Evolutionary conservation across 257 asterid genomes (phyloP).

Genomic region (Marsdenia floribunda): DNA sequence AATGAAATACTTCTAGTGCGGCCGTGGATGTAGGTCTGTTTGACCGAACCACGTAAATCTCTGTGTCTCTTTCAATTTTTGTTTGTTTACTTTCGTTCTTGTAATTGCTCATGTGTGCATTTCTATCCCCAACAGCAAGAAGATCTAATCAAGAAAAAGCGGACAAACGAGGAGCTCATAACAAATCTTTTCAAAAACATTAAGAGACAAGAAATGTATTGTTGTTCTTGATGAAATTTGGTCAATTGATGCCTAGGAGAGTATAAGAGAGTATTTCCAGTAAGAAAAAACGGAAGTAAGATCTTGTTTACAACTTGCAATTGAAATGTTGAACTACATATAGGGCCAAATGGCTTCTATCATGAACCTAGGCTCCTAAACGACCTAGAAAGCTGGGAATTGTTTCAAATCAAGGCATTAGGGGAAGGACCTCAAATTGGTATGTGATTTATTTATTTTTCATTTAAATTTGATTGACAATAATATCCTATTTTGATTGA

Average conservation of each 20-base stretch:
- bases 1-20: too few species aligned
- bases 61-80: too few species aligned
- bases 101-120: too few species aligned
- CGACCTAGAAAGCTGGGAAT: neutral
- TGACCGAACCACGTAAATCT: too few species aligned
- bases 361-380: neutral
- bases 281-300: neutral
- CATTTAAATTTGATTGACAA: neutral
- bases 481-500: too few species aligned
- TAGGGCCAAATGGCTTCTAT: neutral
- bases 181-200: neutral
- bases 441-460: too few species aligned
- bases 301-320: neutral
- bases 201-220: constrained; percentile 5
- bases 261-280: neutral
- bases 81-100: too few species aligned
- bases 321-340: neutral
- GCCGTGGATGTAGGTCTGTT: too few species aligned
- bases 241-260: constrained; percentile 2
- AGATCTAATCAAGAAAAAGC: neutral
- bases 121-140: too few species aligned
- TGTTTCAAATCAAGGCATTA: neutral
- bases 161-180: neutral
- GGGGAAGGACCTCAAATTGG: too few species aligned
- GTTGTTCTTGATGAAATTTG: constrained; percentile 38